phyloP scores from a whole-genome alignment of 495 filamentous ascomycete species.

The Neurospora discreta region DNA sequence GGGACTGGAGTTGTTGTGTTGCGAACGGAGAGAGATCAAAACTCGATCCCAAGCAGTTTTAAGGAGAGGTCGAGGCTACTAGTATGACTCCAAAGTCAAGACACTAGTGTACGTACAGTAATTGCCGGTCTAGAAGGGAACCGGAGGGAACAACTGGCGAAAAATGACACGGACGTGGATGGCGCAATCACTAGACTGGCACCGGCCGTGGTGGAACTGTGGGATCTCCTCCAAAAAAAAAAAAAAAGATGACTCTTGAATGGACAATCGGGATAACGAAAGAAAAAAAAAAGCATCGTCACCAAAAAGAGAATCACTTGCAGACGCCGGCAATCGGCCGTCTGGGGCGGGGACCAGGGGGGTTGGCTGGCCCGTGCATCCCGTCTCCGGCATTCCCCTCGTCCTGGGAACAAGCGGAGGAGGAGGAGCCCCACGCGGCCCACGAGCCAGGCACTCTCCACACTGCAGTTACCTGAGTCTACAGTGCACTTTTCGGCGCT shows the following conservation, averaged over 20 bases:
- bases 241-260: not conserved
- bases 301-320: not conserved
- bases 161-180: constrained; percentile 19
- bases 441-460: not conserved
- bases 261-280: not conserved
- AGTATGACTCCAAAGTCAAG: not conserved
- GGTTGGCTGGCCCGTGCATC: not conserved
- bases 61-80: not conserved
- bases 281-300: not conserved
- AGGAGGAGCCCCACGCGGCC: not conserved
- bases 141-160: not conserved
- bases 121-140: not conserved
- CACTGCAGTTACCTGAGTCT: not conserved
- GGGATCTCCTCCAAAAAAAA: not conserved
- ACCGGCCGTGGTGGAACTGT: not conserved
- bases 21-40: not conserved
- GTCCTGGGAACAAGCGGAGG: not conserved
- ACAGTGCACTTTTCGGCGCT: not conserved
- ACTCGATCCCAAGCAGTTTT: not conserved
- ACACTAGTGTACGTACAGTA: not conserved
- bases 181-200: constrained; percentile 17
- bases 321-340: constrained; percentile 19
- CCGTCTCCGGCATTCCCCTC: not conserved
- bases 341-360: not conserved
- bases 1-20: not conserved